Evolutionary conservation across 768 basidiomycete species (phyloP).

Genomic region (Leccinum variicolor): DNA sequence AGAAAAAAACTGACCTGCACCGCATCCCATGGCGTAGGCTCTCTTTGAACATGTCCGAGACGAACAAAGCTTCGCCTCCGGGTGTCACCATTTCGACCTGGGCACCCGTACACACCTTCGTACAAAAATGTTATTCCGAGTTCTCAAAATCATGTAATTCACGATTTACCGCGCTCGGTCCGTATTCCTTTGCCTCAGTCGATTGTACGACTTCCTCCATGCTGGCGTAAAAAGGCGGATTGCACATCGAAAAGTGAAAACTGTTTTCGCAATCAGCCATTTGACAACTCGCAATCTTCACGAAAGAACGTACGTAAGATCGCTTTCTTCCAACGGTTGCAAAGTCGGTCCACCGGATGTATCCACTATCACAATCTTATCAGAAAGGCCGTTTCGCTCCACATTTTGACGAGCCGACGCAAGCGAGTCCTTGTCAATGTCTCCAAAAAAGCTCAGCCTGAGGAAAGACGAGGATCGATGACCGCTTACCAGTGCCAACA

Average conservation of each 20-base stretch:
- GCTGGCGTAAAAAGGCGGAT: constrained; percentile 92
- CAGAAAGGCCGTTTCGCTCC: constrained; percentile 47
- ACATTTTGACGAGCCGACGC: constrained; percentile 56
- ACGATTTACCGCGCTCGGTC: constrained; percentile 65
- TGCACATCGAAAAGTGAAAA: constrained; percentile 88
- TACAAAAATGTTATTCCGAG: not conserved
- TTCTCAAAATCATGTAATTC: not conserved
- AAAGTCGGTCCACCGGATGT: constrained; percentile 45
- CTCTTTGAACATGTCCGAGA: constrained; percentile 73
- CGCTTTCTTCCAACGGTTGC: constrained; percentile 15
- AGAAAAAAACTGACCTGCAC: constrained; percentile 49
- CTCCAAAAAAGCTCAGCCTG: constrained; percentile 34
- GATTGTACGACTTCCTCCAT: constrained; percentile 60
- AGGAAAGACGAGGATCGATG: not conserved
- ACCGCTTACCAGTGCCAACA: constrained; percentile 59
- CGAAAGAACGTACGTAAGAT: constrained; percentile 2
- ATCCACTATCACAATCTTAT: constrained; percentile 48
- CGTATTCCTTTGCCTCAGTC: constrained; percentile 58
- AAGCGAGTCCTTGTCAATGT: constrained; percentile 67
- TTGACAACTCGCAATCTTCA: not conserved
- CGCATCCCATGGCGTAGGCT: constrained; percentile 47
- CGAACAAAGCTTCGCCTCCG: constrained; percentile 84
- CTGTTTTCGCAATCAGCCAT: constrained; percentile 24
- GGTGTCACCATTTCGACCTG: constrained; percentile 84
- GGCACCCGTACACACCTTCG: constrained; percentile 81